Evolutionary conservation across 257 asterid genomes (phyloP), one percentile per base, ranked within the genome.

Genomic region (Coffea canephora): DNA sequence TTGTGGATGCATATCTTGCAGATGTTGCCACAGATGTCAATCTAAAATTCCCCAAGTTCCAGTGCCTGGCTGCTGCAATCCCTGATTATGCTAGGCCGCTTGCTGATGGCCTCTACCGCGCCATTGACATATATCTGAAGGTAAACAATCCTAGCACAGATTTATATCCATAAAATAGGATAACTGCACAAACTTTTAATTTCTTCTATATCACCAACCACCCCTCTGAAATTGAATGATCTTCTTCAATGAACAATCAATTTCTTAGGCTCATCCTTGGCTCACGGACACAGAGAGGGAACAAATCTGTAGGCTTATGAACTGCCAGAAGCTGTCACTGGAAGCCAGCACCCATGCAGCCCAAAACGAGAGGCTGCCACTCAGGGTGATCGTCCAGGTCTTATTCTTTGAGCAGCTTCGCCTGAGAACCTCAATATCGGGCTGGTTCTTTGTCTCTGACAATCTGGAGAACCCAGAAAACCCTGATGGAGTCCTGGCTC

Each of bases 341-440:
- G 99, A 95, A 73, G 99, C 98, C 15, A 91, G 96, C 89, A 93
- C 96, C 0, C 98, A 95, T 34, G 98, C 97, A 0, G 99, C 99
- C 1, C 97, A 93, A 72, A 95, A 93, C 61, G 97, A 95, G 88
- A 85, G 98, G 86, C 89, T 95, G 39, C 99, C 99, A 0, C 91
- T 95, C 10, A 86, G 99, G 70, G 97, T 93, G 55, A 88, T 93
- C 12, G 97, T 95, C 23, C 98, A 92, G 81, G 98, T 93, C 77
- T 41, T 95, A 54, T 95, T 93, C 83, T 95, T 93, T 54, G 98
- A 95, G 83, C 99, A 95, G 85, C 95, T 93, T 18, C 83, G 96
- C 0, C 85, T 93, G 2, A 88, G 98, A 5, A 95, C 98, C 19
- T 92, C 99, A 11, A 91, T 95, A 74, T 92, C 98, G 0, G 89